Conservation (phyloP, 148 eudicot species). For the Agrostemma githago region DNA sequence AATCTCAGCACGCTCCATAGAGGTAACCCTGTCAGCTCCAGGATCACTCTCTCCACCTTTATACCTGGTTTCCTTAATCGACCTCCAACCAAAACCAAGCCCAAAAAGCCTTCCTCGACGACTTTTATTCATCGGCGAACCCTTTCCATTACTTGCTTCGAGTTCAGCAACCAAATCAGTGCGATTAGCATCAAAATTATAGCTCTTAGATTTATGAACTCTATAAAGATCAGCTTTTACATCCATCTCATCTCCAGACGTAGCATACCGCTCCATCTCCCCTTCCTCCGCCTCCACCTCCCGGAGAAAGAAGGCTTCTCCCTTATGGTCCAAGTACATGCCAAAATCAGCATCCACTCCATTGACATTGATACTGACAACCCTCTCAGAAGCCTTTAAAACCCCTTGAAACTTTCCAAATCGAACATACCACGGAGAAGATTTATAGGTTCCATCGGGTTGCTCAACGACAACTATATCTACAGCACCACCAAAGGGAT, state of each 20-base stretch:
- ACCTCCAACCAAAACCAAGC: slow-evolving; percentile 55
- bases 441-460: slow-evolving; percentile 75
- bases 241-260: slow-evolving; percentile 60
- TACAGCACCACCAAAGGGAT: slow-evolving; percentile 92
- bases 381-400: slow-evolving; percentile 66
- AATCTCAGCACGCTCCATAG: slow-evolving; percentile 76
- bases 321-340: slow-evolving; percentile 81
- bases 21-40: slow-evolving; percentile 35
- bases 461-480: slow-evolving; percentile 94
- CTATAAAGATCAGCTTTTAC: slow-evolving; percentile 31
- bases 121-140: slow-evolving; percentile 30
- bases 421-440: slow-evolving; percentile 94
- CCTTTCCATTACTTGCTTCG: slow-evolving; percentile 36
- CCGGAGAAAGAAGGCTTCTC: slow-evolving; percentile 71
- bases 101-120: slow-evolving; percentile 54
- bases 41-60: slow-evolving; percentile 26
- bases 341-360: slow-evolving; percentile 66
- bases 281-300: slow-evolving; percentile 57
- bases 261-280: slow-evolving; percentile 33
- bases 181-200: slow-evolving; percentile 38
- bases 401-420: slow-evolving; percentile 97
- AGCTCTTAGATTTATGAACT: slow-evolving; percentile 49
- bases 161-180: slow-evolving; percentile 33
- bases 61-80: slow-evolving; percentile 36
- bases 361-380: slow-evolving; percentile 64